Conservation (phyloP, 495 filamentous ascomycete species). For the Polyplosphaeria fusca region DNA sequence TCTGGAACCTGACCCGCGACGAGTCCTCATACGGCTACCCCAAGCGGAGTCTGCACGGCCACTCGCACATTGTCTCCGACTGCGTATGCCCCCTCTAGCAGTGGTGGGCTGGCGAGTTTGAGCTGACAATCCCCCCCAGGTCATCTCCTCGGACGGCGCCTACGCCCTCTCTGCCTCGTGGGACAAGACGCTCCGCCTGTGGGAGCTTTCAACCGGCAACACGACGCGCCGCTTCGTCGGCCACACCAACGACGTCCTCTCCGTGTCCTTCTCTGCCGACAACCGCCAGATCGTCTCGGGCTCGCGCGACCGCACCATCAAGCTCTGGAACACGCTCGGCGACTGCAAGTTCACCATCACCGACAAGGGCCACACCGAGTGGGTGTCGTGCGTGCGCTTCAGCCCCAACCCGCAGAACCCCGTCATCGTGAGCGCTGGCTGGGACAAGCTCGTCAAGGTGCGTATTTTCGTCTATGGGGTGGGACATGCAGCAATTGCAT, state of each 20-base stretch:
- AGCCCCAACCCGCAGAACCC: slow-evolving; percentile 99
- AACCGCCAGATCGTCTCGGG: slow-evolving; percentile 99
- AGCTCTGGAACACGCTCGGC: slow-evolving; percentile 99
- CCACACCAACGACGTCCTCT: slow-evolving; percentile 99
- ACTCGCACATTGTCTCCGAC: slow-evolving; percentile 99
- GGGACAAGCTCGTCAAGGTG: slow-evolving; percentile 99
- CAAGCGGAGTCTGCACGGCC: slow-evolving; percentile 95
- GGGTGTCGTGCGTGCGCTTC: slow-evolving; percentile 99
- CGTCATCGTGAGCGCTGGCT: slow-evolving; percentile 96
- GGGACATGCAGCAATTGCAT: neutral
- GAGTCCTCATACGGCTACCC: slow-evolving; percentile 96
- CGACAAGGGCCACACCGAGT: slow-evolving; percentile 99
- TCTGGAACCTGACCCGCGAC: slow-evolving; percentile 99
- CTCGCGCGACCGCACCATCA: slow-evolving; percentile 96
- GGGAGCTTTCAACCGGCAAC: slow-evolving; percentile 94
- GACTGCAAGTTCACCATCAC: slow-evolving; percentile 99
- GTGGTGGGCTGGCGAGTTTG: slow-evolving; percentile 13
- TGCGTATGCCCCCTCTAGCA: slow-evolving; percentile 70
- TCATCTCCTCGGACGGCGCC: slow-evolving; percentile 99
- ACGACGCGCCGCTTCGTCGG: slow-evolving; percentile 98
- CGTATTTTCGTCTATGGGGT: slow-evolving; percentile 41
- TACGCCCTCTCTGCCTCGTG: slow-evolving; percentile 98
- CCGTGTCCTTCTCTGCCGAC: slow-evolving; percentile 99
- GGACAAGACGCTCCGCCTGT: slow-evolving; percentile 99
- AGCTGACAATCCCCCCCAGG: slow-evolving; percentile 53